A percentile compares a stretch with the other conserved stretches of the same genome.
Conservation (phyloP, 2,329 filamentous ascomycete genomes). For the Coleophoma crateriformis region DNA sequence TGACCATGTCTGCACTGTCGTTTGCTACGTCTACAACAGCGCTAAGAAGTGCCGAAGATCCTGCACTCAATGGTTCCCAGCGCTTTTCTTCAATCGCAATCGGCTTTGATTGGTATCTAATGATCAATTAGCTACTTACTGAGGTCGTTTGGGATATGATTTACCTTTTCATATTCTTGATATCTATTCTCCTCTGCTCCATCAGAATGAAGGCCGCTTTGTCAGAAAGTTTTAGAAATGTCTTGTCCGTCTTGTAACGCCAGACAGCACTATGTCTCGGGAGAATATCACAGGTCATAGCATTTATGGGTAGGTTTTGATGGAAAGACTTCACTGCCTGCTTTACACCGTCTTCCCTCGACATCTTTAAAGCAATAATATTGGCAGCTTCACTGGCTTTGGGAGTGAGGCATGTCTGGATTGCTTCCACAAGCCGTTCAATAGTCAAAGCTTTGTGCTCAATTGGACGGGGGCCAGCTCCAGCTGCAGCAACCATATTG, state of each 20-base stretch:
- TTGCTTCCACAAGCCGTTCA: conserved; percentile 29
- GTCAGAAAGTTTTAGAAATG: conserved; percentile 35
- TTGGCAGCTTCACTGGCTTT: conserved; percentile 24
- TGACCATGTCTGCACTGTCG: neutral
- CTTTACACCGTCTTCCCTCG: conserved; percentile 28
- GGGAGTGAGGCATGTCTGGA: conserved; percentile 26
- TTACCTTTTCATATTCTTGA: conserved; percentile 39
- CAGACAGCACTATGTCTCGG: conserved; percentile 42
- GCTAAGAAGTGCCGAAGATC: neutral
- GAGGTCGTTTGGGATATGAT: neutral
- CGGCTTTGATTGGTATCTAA: neutral
- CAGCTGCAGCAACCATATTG: conserved; percentile 31
- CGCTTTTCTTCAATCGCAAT: conserved; percentile 23
- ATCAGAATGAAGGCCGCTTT: conserved; percentile 47
- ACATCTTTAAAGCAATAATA: conserved; percentile 27
- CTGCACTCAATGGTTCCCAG: conserved; percentile 25
- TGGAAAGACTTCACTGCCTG: conserved; percentile 35
- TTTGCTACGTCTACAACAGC: neutral
- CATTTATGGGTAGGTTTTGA: conserved; percentile 24
- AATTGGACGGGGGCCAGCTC: conserved; percentile 32
- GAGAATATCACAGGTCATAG: conserved; percentile 28
- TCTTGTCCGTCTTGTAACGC: conserved; percentile 33
- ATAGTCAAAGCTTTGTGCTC: conserved; percentile 27
- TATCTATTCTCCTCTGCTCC: conserved; percentile 43
- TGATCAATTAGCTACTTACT: neutral